Base-by-base conservation (phyloP, 345 rosid genomes). In the Dipteronia sinensis region DNA sequence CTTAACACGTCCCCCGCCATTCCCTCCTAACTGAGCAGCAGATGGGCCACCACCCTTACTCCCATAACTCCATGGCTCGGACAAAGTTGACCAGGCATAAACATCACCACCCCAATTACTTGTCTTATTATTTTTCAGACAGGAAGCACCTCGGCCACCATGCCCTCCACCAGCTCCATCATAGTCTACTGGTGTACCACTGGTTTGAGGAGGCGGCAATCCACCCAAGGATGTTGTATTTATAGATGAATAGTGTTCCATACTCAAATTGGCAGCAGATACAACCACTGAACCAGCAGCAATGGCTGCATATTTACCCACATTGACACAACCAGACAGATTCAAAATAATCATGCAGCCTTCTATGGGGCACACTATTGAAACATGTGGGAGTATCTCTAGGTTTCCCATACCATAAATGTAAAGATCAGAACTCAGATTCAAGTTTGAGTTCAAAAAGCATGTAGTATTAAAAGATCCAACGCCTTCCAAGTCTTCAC, bases 141-240 rank as follows among this genome's bases (percentile, higher is more conserved):
- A 93, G 9, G 98, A 93, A 84, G 99, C 98, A 78, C 97, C 99
- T 70, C 99, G 88, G 19, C 99, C 99, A 38, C 99, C 99, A 83
- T 95, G 99, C 23, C 98, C 99, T 78, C 99, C 99, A 85, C 98
- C 99, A 22, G 95, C 94, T 74, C 99, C 97, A 72, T 92, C 98
- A 79, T 61, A 77, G 29, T 93, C 98, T 77, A 79, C 76, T 0
- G 99, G 98, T 23, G 98, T 91, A 34, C 99, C 99, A 82, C 98
- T 93, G 72, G 99, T 93, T 86, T 92, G 99, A 72, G 99, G 84
- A 75, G 99, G 99, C 9, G 99, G 97, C 44, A 85, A 63, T 64
- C 98, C 99, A 69, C 91, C 97, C 80, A 95, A 79, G 47, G 89
- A 89, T 72, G 98, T 88, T 46, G 99, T 86, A 76, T 93, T 88